Evolutionary conservation across 306 rosid species (phyloP).

Genomic region (Gillenia trifoliata): DNA sequence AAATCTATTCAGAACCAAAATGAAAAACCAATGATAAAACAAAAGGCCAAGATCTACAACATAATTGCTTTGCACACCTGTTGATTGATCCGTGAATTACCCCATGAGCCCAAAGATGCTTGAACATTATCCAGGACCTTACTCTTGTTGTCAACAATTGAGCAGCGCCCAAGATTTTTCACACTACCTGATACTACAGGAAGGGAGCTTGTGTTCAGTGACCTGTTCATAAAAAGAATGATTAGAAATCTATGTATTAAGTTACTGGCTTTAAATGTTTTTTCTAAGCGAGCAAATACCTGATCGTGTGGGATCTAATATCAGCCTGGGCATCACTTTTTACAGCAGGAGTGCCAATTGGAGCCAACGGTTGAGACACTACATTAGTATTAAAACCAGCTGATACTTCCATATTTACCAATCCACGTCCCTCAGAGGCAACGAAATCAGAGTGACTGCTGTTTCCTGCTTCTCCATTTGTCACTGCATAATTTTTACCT

Average conservation of each 20-base stretch:
- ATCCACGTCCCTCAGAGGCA: constrained; percentile 46
- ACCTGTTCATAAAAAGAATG: constrained; percentile 37
- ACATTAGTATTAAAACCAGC: constrained; percentile 54
- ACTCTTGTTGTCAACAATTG: constrained; percentile 58
- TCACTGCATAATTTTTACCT: constrained; percentile 41
- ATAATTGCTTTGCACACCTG: constrained; percentile 49
- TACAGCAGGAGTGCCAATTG: constrained; percentile 88
- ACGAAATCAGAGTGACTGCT: constrained; percentile 36
- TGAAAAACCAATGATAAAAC: neutral
- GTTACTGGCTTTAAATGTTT: neutral
- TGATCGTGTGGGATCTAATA: constrained; percentile 53
- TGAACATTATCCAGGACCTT: constrained; percentile 58
- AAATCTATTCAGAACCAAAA: neutral
- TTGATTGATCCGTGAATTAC: constrained; percentile 59
- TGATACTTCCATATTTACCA: constrained; percentile 46
- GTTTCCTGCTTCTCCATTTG: constrained; percentile 42
- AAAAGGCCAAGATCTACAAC: neutral
- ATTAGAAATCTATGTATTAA: neutral
- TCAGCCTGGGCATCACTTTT: constrained; percentile 66
- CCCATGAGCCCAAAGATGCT: constrained; percentile 73
- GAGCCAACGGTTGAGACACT: constrained; percentile 68
- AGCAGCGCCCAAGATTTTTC: constrained; percentile 42
- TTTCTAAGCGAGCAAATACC: constrained; percentile 35
- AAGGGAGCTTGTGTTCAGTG: constrained; percentile 46
- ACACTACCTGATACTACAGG: constrained; percentile 46